Evolutionary conservation across 1,284 basidiomycete species (phyloP).

Genomic region (Cutaneotrichosporon dermatis): DNA sequence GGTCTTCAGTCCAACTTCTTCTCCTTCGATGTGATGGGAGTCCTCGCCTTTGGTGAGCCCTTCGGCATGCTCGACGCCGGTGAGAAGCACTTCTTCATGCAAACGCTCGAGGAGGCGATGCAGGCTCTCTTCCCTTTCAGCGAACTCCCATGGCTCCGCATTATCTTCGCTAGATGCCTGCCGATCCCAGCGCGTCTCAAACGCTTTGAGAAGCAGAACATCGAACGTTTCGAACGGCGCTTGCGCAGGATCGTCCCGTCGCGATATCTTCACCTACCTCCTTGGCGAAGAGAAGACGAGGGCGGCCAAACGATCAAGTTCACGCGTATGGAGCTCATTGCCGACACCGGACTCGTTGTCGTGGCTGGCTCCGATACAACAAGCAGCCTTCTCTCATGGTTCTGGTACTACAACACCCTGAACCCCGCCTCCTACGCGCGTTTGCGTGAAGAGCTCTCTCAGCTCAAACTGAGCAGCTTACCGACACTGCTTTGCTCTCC

Average conservation of each 20-base stretch:
- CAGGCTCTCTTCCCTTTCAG: constrained; percentile 4
- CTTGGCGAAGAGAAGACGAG: constrained; percentile 11
- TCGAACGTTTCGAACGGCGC: constrained; percentile 6
- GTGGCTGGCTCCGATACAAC: constrained; percentile 14
- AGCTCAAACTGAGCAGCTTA: background rate
- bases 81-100: constrained; percentile 35
- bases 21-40: constrained; percentile 81
- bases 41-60: constrained; percentile 75
- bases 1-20: constrained; percentile 59
- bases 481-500: constrained; percentile 1
- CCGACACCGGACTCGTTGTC: constrained; percentile 9
- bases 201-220: constrained; percentile 10
- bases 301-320: background rate
- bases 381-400: constrained; percentile 9
- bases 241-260: constrained; percentile 2
- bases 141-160: constrained; percentile 7
- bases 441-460: constrained; percentile 7
- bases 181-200: constrained; percentile 6
- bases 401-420: constrained; percentile 9
- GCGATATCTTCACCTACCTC: constrained; percentile 11
- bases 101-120: constrained; percentile 10
- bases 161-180: background rate
- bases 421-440: constrained; percentile 1
- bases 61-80: constrained; percentile 81
- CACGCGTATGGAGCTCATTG: constrained; percentile 5